Evolutionary conservation across 257 asterid species (phyloP).

Genomic region (Solanum paucissectum): DNA sequence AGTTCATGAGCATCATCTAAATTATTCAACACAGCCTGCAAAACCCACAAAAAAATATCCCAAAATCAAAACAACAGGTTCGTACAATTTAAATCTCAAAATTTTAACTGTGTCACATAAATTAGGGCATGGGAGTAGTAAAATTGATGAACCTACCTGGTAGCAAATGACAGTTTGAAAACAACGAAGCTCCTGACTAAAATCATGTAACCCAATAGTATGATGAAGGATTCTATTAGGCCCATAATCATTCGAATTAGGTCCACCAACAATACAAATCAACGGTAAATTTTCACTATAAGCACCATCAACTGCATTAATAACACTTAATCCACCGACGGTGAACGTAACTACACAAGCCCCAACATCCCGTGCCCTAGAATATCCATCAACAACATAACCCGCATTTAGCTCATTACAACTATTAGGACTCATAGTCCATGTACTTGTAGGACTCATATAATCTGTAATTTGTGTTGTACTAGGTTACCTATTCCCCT

Average conservation of each 20-base stretch:
- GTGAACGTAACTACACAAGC: slow-evolving; percentile 80
- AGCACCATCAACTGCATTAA: slow-evolving; percentile 84
- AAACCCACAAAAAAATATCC: background rate
- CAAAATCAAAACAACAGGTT: too few relatives aligned
- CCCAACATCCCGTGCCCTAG: slow-evolving; percentile 74
- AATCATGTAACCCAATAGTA: slow-evolving; percentile 78
- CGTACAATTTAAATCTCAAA: too few relatives aligned
- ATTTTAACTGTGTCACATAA: background rate
- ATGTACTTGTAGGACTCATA: too few relatives aligned
- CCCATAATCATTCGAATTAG: slow-evolving; percentile 74
- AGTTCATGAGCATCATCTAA: slow-evolving; percentile 79
- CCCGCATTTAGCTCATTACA: slow-evolving; percentile 90
- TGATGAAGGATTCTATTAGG: slow-evolving; percentile 66
- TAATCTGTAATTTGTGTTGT: too few relatives aligned
- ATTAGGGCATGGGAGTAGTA: too few relatives aligned
- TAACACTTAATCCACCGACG: slow-evolving; percentile 68
- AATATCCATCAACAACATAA: slow-evolving; percentile 77
- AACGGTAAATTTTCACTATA: slow-evolving; percentile 79
- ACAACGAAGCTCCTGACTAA: slow-evolving; percentile 77
- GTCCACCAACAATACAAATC: slow-evolving; percentile 77
- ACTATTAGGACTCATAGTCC: slow-evolving; percentile 1
- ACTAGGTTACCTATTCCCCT: too few relatives aligned
- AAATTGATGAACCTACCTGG: slow-evolving; percentile 32
- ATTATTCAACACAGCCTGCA: slow-evolving; percentile 68
- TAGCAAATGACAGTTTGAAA: slow-evolving; percentile 74